Evolutionary conservation across 768 basidiomycete species (phyloP), one percentile per base, ranked within the genome.

Genomic region (Ramaria sp.): DNA sequence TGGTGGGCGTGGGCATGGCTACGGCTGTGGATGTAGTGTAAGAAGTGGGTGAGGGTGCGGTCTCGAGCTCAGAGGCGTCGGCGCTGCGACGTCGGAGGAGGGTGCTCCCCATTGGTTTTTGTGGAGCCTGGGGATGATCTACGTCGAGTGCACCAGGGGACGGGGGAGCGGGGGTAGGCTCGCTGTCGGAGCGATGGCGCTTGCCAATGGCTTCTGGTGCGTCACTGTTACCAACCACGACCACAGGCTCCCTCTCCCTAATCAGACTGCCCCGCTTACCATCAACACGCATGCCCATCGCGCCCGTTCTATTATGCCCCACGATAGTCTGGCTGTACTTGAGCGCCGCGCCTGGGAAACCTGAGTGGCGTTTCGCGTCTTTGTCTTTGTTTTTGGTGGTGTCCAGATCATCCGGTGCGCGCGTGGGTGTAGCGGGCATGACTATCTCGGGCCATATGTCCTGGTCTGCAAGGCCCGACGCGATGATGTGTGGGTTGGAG

Each of bases 261-360:
- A 1, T 57, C 47, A 74, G 71, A 1, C 80, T 80, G 0, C 65
- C 69, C 15, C 83, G 73, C 62, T 83, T 82, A 0, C 82, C 91
- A 27, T 78, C 71, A 3, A 91, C 84, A 22, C 92, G 76, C 70
- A 94, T 77, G 0, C 93, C 93, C 1, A 86, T 66, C 0, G 78
- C 88, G 4, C 88, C 89, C 0, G 80, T 76, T 24, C 81, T 76
- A 4, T 78, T 77, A 11, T 72, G 73, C 3, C 83, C 90, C 77
- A 93, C 84, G 65, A 96, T 95, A 3, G 94, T 96, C 64, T 86
- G 83, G 6, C 90, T 88, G 68, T 94, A 86, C 65, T 86, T 88
- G 61, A 96, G 75, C 11, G 75, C 68, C 61, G 80, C 66, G 64
- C 84, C 68, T 69, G 80, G 68, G 71, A 76, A 62, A 69, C 78